Evolutionary conservation across 2,329 filamentous ascomycete genomes (phyloP), one percentile per base, ranked within the genome.

Genomic region (Purpureocillium lavendulum): DNA sequence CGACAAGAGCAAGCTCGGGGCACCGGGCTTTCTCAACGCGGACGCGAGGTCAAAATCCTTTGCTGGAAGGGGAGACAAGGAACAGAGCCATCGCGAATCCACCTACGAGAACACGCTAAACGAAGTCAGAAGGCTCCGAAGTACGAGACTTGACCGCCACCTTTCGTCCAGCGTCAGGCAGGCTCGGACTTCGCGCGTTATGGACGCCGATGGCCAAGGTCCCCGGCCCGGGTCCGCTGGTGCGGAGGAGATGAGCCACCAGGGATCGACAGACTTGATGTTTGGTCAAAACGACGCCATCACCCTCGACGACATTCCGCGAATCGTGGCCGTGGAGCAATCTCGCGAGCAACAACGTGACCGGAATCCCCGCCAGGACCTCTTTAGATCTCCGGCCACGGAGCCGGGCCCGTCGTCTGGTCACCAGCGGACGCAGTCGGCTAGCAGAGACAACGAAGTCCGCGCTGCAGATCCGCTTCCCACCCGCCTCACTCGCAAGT

Each of bases 21-120:
- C 18, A 21, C 75, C 36, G 2, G 44, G 62, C 58, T 38, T 64
- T 61, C 62, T 82, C 18, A 71, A 73, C 38, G 71, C 80, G 7
- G 82, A 86, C 47, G 77, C 75, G 14, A 74, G 85, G 40, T 88
- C 87, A 14, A 86, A 82, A 52, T 87, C 83, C 2, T 83, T 82
- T 57, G 77, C 77, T 33, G 82, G 79, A 17, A 75, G 45, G 62
- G 71, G 42, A 37, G 60, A 57, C 33, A 61, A 49, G 40, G 79
- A 82, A 37, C 43, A 33, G 16, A 73, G 78, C 43, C 73, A 74
- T 44, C 75, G 80, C 48, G 76, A 81, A 52, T 87, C 84, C 38
- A 87, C 85, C 21, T 92, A 97, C 57, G 90, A 97, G 66, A 94
- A 89, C 64, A 95, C 90, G 35, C 81, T 98, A 50, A 94, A 92